Percentiles rank a stretch among this genome's conserved stretches.
Conservation (phyloP, 2,329 filamentous ascomycete genomes). For the Fusarium verrucosum region DNA sequence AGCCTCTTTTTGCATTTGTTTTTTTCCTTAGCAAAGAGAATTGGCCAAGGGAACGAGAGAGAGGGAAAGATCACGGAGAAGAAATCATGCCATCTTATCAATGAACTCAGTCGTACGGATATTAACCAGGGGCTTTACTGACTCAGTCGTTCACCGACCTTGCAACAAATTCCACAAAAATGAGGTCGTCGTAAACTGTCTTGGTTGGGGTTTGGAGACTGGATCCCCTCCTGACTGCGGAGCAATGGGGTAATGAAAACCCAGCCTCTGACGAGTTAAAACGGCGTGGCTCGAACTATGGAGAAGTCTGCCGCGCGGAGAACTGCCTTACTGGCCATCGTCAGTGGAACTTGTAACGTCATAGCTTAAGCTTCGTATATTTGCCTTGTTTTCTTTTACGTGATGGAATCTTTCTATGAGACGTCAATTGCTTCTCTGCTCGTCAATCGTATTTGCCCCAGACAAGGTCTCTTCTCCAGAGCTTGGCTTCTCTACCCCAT, state of each 20-base stretch:
- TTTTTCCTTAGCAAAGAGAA: background rate
- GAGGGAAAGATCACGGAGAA: background rate
- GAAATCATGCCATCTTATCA: background rate
- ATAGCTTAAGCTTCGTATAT: background rate
- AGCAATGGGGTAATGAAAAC: constrained; percentile 29
- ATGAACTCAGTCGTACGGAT: background rate
- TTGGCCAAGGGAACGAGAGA: background rate
- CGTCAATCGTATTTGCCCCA: background rate
- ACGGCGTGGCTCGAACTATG: background rate
- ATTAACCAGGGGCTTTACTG: constrained; percentile 3
- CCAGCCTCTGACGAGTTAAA: background rate
- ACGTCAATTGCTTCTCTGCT: background rate
- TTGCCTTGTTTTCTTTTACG: constrained; percentile 29
- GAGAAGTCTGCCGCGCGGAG: background rate
- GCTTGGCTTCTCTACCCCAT: constrained; percentile 12
- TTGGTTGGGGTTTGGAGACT: constrained; percentile 16
- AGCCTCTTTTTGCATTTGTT: background rate
- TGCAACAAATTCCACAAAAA: constrained; percentile 13
- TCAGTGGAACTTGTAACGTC: constrained; percentile 28
- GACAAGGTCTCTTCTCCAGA: constrained; percentile 17
- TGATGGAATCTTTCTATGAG: constrained; percentile 3
- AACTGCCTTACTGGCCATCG: constrained; percentile 15
- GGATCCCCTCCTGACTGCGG: constrained; percentile 14
- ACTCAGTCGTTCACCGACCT: constrained; percentile 1
- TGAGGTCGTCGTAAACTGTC: background rate